These are phyloP conservation scores for Tuber melanosporum DNA, from an alignment of 495 filamentous ascomycete genomes.

Conservation along the genomic window DNA sequence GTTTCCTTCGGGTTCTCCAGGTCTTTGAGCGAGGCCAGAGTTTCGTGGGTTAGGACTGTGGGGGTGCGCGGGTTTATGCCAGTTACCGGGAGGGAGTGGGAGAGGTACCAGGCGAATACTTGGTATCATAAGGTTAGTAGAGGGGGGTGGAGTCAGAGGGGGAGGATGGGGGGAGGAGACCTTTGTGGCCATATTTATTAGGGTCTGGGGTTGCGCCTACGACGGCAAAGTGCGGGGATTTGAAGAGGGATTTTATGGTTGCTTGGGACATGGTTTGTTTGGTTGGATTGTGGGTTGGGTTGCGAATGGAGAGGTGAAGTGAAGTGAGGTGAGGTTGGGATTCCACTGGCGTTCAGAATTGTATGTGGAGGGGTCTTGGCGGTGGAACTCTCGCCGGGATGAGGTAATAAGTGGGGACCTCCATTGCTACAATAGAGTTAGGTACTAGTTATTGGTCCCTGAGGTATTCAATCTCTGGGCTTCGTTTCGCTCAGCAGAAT, in stretches of 20 bases:
- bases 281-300: background rate
- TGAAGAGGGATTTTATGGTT: slow-evolving; percentile 72
- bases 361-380: background rate
- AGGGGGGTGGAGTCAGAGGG: slow-evolving; percentile 4
- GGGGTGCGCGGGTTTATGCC: slow-evolving; percentile 72
- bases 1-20: slow-evolving; percentile 63
- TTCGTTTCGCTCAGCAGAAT: background rate
- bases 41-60: slow-evolving; percentile 57
- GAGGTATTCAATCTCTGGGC: too few relatives aligned
- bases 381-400: background rate
- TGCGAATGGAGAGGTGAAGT: background rate
- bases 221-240: slow-evolving; percentile 74
- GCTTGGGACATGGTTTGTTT: slow-evolving; percentile 48
- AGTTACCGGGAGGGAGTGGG: slow-evolving; percentile 65
- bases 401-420: too few relatives aligned
- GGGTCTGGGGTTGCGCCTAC: slow-evolving; percentile 81
- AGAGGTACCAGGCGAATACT: slow-evolving; percentile 83
- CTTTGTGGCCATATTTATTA: slow-evolving; percentile 84
- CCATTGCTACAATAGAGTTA: background rate
- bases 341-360: background rate
- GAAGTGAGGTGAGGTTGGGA: background rate
- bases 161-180: slow-evolving; percentile 43
- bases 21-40: slow-evolving; percentile 57
- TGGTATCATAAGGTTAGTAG: slow-evolving; percentile 16
- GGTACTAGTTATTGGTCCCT: too few relatives aligned